Evolutionary conservation across 805 yeast genomes (phyloP), one percentile per base, ranked within the genome.

Genomic region (Teunomyces cretensis): DNA sequence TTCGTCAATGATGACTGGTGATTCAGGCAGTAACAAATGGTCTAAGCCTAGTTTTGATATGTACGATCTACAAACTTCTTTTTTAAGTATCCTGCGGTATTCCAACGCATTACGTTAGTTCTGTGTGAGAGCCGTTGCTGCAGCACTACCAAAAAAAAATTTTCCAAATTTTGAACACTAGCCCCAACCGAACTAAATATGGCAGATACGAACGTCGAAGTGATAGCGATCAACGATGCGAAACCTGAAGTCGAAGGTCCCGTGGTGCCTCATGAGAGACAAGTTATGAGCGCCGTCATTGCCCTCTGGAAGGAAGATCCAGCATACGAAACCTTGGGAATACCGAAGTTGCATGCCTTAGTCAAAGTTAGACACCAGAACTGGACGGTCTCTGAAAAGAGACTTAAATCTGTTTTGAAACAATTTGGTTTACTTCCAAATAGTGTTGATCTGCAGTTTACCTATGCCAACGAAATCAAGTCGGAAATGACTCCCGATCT

Each of bases 241-340:
- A 43, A 47, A 15, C 44, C 47, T 4, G 52, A 48, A 11, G 59
- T 58, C 32, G 48, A 50, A 2, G 59, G 54, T n/a, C 61, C 63
- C 1, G 40, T 67, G 3, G 66, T 67, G n/a, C 89, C 89, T 3
- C 76, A 75, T 43, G 80, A 76, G 41, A 67, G 84, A 35, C 80
- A 81, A 59, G 68, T 84, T 9, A 78, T 83, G 27, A 81, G 79
- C 43, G 77, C 75, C 30, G 80, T 85, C n/a, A 75, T 84, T 33
- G 67, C 71, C 5, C 61, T 84, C 8, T 86, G 94, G 92, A 81
- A 79, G 51, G 73, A 74, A 42, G 88, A 85, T 53, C 83, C 88
- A 1, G 63, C 73, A 1, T 75, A 81, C 19, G 90, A 85, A 56
- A 66, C 76, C 9, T 58, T 83, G 15, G 83, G 86, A 1, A 64